Conservation (phyloP, 768 basidiomycete species). For the Lactarius psammicola region DNA sequence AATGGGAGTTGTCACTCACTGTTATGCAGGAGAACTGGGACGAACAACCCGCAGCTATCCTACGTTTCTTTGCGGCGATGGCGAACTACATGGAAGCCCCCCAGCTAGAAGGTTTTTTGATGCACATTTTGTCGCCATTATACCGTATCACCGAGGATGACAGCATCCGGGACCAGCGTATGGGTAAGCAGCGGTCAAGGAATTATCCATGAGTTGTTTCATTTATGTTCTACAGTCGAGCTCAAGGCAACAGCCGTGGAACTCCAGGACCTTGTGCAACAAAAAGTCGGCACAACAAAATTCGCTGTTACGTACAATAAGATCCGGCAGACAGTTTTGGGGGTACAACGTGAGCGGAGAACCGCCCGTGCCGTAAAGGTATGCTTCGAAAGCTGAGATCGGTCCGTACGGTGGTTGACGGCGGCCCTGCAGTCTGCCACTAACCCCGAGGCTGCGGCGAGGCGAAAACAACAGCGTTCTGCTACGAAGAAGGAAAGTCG, state of each 20-base stretch:
- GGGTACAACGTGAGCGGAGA: conserved; percentile 70
- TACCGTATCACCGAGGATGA: conserved; percentile 89
- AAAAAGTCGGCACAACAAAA: conserved; percentile 81
- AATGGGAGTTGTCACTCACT: conserved; percentile 2
- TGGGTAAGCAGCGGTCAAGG: conserved; percentile 52
- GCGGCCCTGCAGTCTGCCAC: conserved; percentile 51
- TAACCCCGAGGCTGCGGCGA: conserved; percentile 75
- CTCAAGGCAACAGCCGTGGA: conserved; percentile 78
- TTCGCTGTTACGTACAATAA: conserved; percentile 79
- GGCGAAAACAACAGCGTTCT: conserved; percentile 69
- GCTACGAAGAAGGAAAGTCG: conserved; percentile 78
- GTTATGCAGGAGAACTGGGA: conserved; percentile 70
- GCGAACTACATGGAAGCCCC: conserved; percentile 60
- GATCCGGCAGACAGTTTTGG: conserved; percentile 69
- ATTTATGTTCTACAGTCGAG: conserved; percentile 54
- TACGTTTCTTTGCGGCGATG: conserved; percentile 97
- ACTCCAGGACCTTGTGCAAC: conserved; percentile 82
- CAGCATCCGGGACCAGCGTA: conserved; percentile 69
- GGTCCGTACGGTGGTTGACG: conserved; percentile 3
- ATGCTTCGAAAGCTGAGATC: conserved; percentile 20
- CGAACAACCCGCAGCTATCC: conserved; percentile 70
- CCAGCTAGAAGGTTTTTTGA: conserved; percentile 64
- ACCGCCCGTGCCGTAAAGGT: conserved; percentile 49
- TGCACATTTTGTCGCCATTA: conserved; percentile 82
- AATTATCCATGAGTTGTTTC: not conserved